Percentiles rank a stretch among this genome's conserved stretches.
phyloP scores from a whole-genome alignment of 2,329 filamentous ascomycete genomes.

The Penicillium sp. region DNA sequence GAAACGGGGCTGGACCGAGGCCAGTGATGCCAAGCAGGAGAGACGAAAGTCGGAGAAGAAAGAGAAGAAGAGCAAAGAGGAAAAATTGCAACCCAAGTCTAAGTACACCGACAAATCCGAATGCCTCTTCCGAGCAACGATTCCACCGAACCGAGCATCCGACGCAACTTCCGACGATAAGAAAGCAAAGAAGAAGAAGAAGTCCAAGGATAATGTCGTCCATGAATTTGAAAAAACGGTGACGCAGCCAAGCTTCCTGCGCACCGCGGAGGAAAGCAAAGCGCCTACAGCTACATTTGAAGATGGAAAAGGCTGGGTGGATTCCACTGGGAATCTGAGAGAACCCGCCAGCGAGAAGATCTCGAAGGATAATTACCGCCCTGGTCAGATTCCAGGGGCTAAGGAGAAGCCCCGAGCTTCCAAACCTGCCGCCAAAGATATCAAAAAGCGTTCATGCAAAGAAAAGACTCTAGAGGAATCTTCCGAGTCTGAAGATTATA shows the following conservation, averaged over 20 bases:
- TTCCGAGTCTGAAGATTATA: constrained; percentile 33
- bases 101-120: constrained; percentile 80
- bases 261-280: constrained; percentile 49
- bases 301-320: constrained; percentile 85
- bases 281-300: constrained; percentile 65
- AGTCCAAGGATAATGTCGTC: constrained; percentile 64
- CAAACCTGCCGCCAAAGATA: constrained; percentile 10
- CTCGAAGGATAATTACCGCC: constrained; percentile 29
- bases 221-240: constrained; percentile 88
- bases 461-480: constrained; percentile 16
- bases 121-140: constrained; percentile 76
- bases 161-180: constrained; percentile 27
- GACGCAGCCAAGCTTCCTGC: constrained; percentile 79
- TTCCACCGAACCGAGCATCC: constrained; percentile 59
- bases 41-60: constrained; percentile 48
- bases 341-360: constrained; percentile 32
- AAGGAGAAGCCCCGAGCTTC: constrained; percentile 29
- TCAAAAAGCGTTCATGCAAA: constrained; percentile 12
- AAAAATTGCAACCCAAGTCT: constrained; percentile 61
- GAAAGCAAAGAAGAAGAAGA: constrained; percentile 57
- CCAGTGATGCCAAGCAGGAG: constrained; percentile 48
- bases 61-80: constrained; percentile 55
- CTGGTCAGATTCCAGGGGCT: constrained; percentile 31
- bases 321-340: constrained; percentile 72
- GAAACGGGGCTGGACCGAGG: constrained; percentile 85